These are phyloP conservation scores for Acmispon strigosus DNA, from an alignment of 306 rosid species.

Conservation along the genomic window DNA sequence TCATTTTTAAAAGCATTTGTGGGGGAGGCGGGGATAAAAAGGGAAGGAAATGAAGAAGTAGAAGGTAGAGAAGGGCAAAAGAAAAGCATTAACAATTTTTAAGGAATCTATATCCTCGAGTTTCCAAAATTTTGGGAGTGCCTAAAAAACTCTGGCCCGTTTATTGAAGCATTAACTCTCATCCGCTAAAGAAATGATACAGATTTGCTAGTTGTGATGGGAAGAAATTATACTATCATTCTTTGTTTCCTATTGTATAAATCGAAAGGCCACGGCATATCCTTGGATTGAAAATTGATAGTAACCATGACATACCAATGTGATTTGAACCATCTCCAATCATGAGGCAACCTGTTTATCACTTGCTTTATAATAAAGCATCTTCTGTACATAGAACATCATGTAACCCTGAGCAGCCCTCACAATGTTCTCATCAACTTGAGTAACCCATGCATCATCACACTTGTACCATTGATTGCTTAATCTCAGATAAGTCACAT, in stretches of 20 bases:
- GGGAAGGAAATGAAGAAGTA: not conserved
- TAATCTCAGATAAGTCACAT: constrained; percentile 77
- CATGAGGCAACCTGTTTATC: constrained; percentile 56
- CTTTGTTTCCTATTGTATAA: constrained; percentile 17
- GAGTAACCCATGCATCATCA: constrained; percentile 92
- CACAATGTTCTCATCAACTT: constrained; percentile 73
- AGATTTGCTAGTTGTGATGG: constrained; percentile 19
- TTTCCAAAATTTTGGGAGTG: constrained; percentile 44
- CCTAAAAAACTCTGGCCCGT: constrained; percentile 61
- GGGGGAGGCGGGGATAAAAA: too few species aligned
- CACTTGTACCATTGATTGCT: constrained; percentile 88
- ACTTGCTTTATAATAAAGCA: constrained; percentile 71
- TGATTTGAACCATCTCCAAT: constrained; percentile 25
- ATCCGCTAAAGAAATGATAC: constrained; percentile 17
- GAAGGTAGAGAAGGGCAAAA: too few species aligned
- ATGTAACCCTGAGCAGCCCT: constrained; percentile 92
- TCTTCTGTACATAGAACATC: constrained; percentile 97
- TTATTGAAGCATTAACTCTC: constrained; percentile 27
- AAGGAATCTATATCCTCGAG: constrained; percentile 25
- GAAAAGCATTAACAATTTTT: constrained; percentile 1
- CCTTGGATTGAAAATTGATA: constrained; percentile 19
- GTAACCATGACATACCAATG: constrained; percentile 23
- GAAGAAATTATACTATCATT: constrained; percentile 10
- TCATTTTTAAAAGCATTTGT: too few species aligned
- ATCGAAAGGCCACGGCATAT: constrained; percentile 32